These are phyloP conservation scores for Calonectria pauciramosa DNA, from an alignment of 2,329 filamentous ascomycete genomes.

Conservation along the genomic window DNA sequence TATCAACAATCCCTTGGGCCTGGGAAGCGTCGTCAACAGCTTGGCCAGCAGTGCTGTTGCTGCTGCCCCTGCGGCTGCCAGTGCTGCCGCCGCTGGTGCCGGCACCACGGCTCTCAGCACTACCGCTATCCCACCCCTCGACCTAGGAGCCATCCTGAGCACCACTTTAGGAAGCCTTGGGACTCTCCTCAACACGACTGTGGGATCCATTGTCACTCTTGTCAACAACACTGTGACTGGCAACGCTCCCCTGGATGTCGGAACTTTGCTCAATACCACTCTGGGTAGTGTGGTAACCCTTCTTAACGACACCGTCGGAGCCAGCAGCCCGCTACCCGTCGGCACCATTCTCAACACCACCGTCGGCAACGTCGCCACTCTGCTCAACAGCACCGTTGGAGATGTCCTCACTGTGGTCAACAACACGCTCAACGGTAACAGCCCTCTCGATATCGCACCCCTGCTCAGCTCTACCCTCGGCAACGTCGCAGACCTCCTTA, in stretches of 20 bases:
- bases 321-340: not conserved
- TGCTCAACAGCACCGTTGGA: not conserved
- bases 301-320: not conserved
- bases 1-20: not conserved
- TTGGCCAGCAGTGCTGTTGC: not conserved
- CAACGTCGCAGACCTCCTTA: not conserved
- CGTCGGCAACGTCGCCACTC: not conserved
- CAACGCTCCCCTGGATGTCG: not conserved
- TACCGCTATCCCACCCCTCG: not conserved
- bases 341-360: not conserved
- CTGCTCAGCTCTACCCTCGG: not conserved
- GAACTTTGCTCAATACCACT: not conserved
- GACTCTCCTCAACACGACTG: not conserved
- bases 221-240: not conserved
- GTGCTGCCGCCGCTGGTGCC: not conserved
- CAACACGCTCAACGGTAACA: not conserved
- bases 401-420: not conserved
- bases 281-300: not conserved
- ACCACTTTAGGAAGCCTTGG: not conserved
- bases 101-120: not conserved
- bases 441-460: not conserved
- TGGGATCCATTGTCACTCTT: not conserved
- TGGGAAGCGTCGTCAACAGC: not conserved
- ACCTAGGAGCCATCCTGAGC: not conserved
- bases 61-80: not conserved